Evolutionary conservation across 441 rosid species (phyloP), one percentile per base, ranked within the genome.

Genomic region (Mallotus repandus): DNA sequence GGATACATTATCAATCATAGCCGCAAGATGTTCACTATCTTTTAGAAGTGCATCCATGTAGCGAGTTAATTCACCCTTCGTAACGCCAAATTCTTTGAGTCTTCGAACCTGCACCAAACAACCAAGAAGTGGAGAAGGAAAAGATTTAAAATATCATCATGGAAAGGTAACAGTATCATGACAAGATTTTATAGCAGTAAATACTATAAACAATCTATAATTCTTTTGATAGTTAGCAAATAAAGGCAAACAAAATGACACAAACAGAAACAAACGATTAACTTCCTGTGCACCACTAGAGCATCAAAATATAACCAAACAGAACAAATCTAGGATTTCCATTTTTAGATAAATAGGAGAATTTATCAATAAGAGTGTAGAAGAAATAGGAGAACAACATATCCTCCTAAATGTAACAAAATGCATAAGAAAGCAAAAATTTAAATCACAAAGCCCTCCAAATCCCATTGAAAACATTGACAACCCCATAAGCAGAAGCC

Each of bases 1-100:
- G 49, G 98, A 88, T 77, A 96, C 97, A 75, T 94, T 96, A 81
- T 96, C 98, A 74, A 94, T 89, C 98, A 92, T 94, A 71, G 98
- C 98, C 49, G 98, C 95, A 68, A 92, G 87, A 82, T 96, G 99
- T 86, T 96, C 99, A 72, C 99, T 96, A 79, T 96, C 99, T 86
- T 96, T 94, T 66, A 96, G 77, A 69, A 94, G 89, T 22, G 99
- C 98, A 80, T 90, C 98, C 98, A 94, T 87, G 83, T 96, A 96
- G 71, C 99, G 97, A 61, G 96, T 91, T 80, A 94, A 81, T 87
- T 96, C 99, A 70, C 99, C 98, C 84, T 79, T 94, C 70, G 98
- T 96, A 68, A 96, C 98, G 81, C 99, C 99, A 88, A 92, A 96
- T 79, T 94, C 98, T 83, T 96, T 96, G 54, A 96, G 97, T 84